Percentiles rank a stretch among this genome's conserved stretches.
Conservation (phyloP, 192 early-diverging fungal species). For the Linnemannia zychae region DNA sequence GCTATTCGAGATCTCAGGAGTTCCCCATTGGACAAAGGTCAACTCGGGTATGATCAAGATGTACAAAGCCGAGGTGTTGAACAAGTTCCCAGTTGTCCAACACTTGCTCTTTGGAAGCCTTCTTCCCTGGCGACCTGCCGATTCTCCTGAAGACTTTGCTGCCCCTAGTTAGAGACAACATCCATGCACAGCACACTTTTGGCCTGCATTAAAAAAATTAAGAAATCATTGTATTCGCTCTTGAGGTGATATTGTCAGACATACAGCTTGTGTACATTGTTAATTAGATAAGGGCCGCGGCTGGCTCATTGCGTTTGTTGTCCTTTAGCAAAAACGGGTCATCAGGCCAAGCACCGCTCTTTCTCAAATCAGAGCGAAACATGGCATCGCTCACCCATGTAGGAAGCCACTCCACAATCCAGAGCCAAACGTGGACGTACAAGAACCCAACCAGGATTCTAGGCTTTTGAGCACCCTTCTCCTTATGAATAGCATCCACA, state of each 20-base stretch:
- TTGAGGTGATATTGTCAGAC: neutral
- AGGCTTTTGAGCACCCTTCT: conserved; percentile 26
- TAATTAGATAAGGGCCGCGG: neutral
- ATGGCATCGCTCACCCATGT: conserved; percentile 36
- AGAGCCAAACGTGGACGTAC: conserved; percentile 30
- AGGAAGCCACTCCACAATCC: conserved; percentile 29
- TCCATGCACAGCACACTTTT: neutral
- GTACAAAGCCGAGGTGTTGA: conserved; percentile 91
- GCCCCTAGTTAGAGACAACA: neutral
- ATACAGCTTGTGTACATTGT: too few relatives aligned
- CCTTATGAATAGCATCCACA: conserved; percentile 35
- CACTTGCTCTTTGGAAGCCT: conserved; percentile 94
- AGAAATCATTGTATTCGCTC: neutral
- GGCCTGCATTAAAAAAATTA: neutral
- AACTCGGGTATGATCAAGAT: conserved; percentile 94
- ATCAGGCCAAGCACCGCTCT: conserved; percentile 20
- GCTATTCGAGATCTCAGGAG: conserved; percentile 93
- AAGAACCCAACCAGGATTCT: conserved; percentile 45
- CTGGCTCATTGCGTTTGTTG: neutral
- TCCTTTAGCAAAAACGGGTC: conserved; percentile 41
- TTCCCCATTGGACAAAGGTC: conserved; percentile 92
- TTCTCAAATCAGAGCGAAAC: conserved; percentile 24
- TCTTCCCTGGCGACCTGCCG: conserved; percentile 66
- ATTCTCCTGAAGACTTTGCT: conserved; percentile 19
- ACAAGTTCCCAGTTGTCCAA: conserved; percentile 97